Evolutionary conservation across 2,329 filamentous ascomycete genomes (phyloP).

Genomic region (Colletotrichum cordylinicola): DNA sequence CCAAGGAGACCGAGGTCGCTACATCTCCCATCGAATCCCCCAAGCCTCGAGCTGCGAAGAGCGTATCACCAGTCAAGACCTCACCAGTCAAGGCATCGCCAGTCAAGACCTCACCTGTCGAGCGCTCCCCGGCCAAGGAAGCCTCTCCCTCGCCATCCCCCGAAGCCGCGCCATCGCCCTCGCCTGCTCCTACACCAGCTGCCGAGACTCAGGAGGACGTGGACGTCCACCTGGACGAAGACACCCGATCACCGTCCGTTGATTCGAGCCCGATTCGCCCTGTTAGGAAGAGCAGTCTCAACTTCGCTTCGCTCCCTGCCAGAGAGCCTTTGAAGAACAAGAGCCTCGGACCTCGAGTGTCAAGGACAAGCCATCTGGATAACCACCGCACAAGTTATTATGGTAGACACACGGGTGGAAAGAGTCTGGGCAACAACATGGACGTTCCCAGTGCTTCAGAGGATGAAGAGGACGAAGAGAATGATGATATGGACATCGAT

Average conservation of each 20-base stretch:
- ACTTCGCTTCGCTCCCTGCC: constrained; percentile 90
- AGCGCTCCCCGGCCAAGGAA: constrained; percentile 28
- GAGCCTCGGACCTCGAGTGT: constrained; percentile 76
- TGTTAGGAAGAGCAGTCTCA: constrained; percentile 90
- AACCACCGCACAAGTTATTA: constrained; percentile 76
- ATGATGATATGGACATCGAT: constrained; percentile 60
- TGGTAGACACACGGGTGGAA: constrained; percentile 74
- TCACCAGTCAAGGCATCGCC: constrained; percentile 14
- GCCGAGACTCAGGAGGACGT: constrained; percentile 10
- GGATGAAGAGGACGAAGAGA: constrained; percentile 50
- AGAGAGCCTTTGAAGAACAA: constrained; percentile 89
- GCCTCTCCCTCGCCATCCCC: constrained; percentile 21
- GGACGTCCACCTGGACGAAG: constrained; percentile 44
- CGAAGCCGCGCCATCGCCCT: neutral
- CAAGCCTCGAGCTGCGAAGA: constrained; percentile 24
- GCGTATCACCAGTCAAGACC: constrained; percentile 25
- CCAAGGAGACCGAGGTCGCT: neutral
- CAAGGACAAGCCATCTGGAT: constrained; percentile 81
- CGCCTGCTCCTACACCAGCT: neutral
- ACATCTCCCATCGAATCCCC: constrained; percentile 24
- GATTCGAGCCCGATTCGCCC: constrained; percentile 77
- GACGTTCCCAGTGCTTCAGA: constrained; percentile 48
- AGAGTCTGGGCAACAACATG: constrained; percentile 64
- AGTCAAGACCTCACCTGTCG: constrained; percentile 22
- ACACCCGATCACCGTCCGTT: constrained; percentile 68